Evolutionary conservation across 164 flowering plant genomes (phyloP), one percentile per base, ranked within the genome.

Genomic region (Sedum album): DNA sequence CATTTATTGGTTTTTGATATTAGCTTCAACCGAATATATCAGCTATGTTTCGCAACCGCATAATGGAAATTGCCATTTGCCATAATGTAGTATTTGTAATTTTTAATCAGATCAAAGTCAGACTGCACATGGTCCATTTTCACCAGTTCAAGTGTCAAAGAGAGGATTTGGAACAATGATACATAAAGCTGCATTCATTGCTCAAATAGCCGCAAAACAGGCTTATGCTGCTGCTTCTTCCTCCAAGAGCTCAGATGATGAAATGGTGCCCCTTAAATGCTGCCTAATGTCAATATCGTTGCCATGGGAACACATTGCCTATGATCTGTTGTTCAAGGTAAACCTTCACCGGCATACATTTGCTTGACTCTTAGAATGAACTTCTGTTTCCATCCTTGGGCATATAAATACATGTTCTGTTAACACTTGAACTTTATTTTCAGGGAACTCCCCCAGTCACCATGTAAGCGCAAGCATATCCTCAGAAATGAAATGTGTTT

Each of bases 241-340:
- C 36, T 64, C 83, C 65, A 77, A 76, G 57, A 73, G 62, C 65
- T 71, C 72, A 30, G 89, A 88, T 41, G 88, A 84, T 8, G 96
- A 86, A 76, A 82, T 87, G 82, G 25, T 94, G 28, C 99, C 97
- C 67, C 87, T 94, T 60, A 91, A 87, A 75, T 94, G 99, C 79
- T 86, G 92, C 82, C 84, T 94, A 60, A 94, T 94, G 97, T 94
- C 99, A 48, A 79, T 94, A 74, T 85, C 97, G 15, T 75, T 94
- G 77, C 97, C 99, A 4, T 94, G 99, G 99, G 99, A 94, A 51
- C 72, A 86, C 75, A 90, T 94, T 68, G 97, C 91, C 39, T 75
- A 90, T 74, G 99, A 94, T 81, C 95, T 94, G 68, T 44, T 94
- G 71, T 90, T 94, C 74, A 94, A 94, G 97, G 97, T 94, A 68